Evolutionary conservation across 306 rosid species (phyloP).

Genomic region (Dalbergia cultrata): DNA sequence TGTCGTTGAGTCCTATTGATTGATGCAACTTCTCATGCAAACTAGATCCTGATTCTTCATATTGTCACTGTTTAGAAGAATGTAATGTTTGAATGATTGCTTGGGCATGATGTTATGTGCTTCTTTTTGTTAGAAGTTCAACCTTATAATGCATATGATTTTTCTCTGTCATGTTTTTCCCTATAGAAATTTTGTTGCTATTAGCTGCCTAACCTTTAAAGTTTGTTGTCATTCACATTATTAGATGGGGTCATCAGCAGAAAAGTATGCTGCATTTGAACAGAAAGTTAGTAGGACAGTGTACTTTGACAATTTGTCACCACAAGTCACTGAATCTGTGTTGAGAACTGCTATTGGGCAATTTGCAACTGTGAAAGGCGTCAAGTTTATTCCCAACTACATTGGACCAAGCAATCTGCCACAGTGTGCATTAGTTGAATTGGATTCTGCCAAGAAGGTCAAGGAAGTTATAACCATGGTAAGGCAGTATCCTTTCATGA

Average conservation of each 20-base stretch:
- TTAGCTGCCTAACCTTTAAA: conserved; percentile 9
- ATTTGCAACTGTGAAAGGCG: conserved; percentile 67
- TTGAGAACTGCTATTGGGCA: conserved; percentile 74
- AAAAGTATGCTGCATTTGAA: conserved; percentile 69
- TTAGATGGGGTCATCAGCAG: conserved; percentile 60
- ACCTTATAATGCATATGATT: background rate
- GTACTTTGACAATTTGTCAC: conserved; percentile 78
- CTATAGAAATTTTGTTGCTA: background rate
- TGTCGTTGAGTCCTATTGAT: background rate
- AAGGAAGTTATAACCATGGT: conserved; percentile 52
- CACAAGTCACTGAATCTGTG: conserved; percentile 79
- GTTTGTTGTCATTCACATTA: conserved; percentile 17
- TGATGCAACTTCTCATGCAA: conserved; percentile 8
- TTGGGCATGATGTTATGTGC: background rate
- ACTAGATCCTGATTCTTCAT: background rate
- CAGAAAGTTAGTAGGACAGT: conserved; percentile 74
- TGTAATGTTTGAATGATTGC: background rate
- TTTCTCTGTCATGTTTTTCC: background rate
- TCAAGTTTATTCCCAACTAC: conserved; percentile 78
- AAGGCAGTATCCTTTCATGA: conserved; percentile 71
- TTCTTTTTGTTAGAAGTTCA: conserved; percentile 6
- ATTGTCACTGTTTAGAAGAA: background rate
- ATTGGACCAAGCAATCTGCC: conserved; percentile 60
- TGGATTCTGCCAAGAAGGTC: conserved; percentile 70
- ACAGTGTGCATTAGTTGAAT: conserved; percentile 70